Conservation (phyloP, 352 stramenopile genomes). For the Globisporangium solare region DNA sequence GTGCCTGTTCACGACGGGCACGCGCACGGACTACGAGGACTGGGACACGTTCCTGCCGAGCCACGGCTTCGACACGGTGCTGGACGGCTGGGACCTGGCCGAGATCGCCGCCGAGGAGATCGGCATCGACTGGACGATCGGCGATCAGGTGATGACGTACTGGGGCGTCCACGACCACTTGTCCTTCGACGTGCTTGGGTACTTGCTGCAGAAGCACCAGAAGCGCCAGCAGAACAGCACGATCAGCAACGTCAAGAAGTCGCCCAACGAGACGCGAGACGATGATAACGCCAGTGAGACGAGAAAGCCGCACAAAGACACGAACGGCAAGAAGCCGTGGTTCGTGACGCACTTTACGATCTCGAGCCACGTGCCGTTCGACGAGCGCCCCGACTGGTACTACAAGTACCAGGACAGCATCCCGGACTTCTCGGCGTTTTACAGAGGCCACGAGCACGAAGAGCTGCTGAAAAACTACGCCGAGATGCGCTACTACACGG, state of each 20-base stretch:
- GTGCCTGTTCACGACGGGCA: slow-evolving; percentile 56
- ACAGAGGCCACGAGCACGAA: slow-evolving; percentile 32
- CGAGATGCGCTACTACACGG: slow-evolving; percentile 63
- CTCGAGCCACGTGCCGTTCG: slow-evolving; percentile 63
- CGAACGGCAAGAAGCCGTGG: slow-evolving; percentile 31
- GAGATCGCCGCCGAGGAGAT: slow-evolving; percentile 47
- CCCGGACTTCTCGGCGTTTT: slow-evolving; percentile 39
- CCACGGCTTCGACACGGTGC: slow-evolving; percentile 54
- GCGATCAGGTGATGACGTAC: slow-evolving; percentile 54
- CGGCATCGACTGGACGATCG: slow-evolving; percentile 38
- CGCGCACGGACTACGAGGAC: slow-evolving; percentile 49
- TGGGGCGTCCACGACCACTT: slow-evolving; percentile 73
- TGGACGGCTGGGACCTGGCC: slow-evolving; percentile 32
- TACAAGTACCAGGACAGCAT: slow-evolving; percentile 34
- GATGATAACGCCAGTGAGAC: slow-evolving; percentile 11
- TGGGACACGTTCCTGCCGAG: slow-evolving; percentile 53
- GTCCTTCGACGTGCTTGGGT: slow-evolving; percentile 48
- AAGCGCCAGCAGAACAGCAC: slow-evolving; percentile 8
- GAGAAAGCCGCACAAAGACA: slow-evolving; percentile 12
- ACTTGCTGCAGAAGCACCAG: slow-evolving; percentile 38
- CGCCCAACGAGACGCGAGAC: neutral
- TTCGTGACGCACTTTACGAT: slow-evolving; percentile 72
- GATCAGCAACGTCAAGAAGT: neutral
- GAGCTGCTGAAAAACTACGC: slow-evolving; percentile 54
- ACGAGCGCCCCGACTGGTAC: slow-evolving; percentile 60